These are phyloP conservation scores for Prunus yedoensis DNA, from an alignment of 331 rosid species.

Conservation along the genomic window DNA sequence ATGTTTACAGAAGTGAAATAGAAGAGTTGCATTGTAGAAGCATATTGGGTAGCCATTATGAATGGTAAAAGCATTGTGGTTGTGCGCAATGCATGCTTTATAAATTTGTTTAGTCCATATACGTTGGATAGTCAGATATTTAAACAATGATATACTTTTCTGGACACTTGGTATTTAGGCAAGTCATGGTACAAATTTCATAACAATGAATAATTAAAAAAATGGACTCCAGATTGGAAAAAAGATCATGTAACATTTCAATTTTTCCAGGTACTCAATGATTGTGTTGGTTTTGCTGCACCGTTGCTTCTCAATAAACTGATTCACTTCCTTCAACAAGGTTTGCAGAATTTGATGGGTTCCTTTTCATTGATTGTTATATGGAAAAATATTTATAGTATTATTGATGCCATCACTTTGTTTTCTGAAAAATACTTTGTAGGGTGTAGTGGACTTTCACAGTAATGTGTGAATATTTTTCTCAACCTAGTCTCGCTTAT, in stretches of 20 bases:
- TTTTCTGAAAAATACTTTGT: slow-evolving; percentile 3
- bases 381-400: background rate
- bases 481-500: background rate
- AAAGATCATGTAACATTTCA: background rate
- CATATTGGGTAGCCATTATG: background rate
- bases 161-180: background rate
- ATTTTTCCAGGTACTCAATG: slow-evolving; percentile 72
- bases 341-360: slow-evolving; percentile 35
- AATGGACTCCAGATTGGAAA: background rate
- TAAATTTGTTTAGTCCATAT: background rate
- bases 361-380: background rate
- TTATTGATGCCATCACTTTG: slow-evolving; percentile 7
- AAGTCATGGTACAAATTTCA: no score
- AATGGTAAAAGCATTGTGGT: background rate
- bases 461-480: no score
- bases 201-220: background rate
- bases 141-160: no score
- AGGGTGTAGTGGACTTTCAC: background rate
- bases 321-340: slow-evolving; percentile 84
- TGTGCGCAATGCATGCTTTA: no score
- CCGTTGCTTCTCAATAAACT: slow-evolving; percentile 95
- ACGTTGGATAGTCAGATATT: no score
- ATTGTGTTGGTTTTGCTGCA: slow-evolving; percentile 83
- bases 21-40: background rate
- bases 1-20: background rate